Conservation (phyloP, 108 stramenopile species). For the Pseudonitzschia multiseries region DNA sequence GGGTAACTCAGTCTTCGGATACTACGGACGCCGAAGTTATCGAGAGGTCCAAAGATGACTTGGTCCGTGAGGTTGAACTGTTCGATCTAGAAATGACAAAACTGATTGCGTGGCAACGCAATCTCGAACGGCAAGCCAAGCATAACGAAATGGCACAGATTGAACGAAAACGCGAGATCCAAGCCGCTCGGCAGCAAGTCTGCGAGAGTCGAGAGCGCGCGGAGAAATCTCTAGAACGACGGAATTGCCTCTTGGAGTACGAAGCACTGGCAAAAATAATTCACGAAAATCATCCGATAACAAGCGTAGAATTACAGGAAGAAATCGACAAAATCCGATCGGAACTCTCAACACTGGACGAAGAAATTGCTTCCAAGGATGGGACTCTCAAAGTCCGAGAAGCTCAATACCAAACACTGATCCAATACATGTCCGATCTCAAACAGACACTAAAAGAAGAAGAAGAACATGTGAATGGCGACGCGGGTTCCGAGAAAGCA, state of each 20-base stretch:
- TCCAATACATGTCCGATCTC: conserved; percentile 54
- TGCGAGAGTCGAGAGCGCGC: conserved; percentile 16
- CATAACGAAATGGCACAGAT: conserved; percentile 13
- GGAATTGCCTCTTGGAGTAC: conserved; percentile 35
- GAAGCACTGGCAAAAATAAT: conserved; percentile 43
- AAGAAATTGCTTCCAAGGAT: conserved; percentile 9
- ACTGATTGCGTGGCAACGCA: conserved; percentile 24
- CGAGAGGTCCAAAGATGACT: conserved; percentile 33
- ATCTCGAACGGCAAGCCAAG: conserved; percentile 27
- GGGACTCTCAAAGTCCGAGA: conserved; percentile 26
- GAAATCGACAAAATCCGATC: conserved; percentile 15
- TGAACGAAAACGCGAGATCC: conserved; percentile 22
- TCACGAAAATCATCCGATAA: conserved; percentile 21
- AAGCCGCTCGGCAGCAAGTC: conserved; percentile 6
- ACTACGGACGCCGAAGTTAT: conserved; percentile 18
- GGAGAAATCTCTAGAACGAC: conserved; percentile 16
- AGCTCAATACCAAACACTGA: conserved; percentile 42
- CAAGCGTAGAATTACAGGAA: conserved; percentile 18
- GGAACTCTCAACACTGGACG: conserved; percentile 21
- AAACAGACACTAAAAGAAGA: conserved; percentile 34
- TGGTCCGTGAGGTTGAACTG: conserved; percentile 37
- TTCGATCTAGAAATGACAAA: conserved; percentile 40
- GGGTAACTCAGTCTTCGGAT: conserved; percentile 13
- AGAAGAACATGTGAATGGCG: conserved; percentile 15
- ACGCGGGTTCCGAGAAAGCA: neutral